phyloP scores from a whole-genome alignment of 2,329 filamentous ascomycete species.

The Fusarium sp. region DNA sequence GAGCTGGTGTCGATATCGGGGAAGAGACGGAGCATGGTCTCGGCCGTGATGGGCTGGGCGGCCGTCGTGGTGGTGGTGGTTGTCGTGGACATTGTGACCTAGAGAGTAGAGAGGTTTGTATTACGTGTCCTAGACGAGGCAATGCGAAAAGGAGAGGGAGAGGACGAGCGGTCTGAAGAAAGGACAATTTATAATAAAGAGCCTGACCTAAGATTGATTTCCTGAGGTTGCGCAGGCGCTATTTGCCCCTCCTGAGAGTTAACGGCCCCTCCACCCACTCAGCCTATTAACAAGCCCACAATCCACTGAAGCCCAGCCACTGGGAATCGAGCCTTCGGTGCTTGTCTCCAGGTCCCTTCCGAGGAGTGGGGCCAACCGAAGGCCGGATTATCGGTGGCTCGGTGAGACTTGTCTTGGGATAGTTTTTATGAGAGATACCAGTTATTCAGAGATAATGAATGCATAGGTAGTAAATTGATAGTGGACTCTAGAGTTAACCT shows the following conservation, averaged over 20 bases:
- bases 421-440: background rate
- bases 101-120: background rate
- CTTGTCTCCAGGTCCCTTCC: conserved; percentile 28
- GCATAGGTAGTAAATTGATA: no score
- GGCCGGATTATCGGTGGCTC: conserved; percentile 35
- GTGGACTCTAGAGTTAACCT: no score
- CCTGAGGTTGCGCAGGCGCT: conserved; percentile 10
- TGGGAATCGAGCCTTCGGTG: conserved; percentile 19
- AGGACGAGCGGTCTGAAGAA: conserved; percentile 36
- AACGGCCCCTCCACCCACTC: conserved; percentile 35
- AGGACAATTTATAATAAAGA: conserved; percentile 42
- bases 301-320: conserved; percentile 35
- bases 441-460: no score
- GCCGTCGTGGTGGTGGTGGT: conserved; percentile 50
- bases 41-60: conserved; percentile 78
- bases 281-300: conserved; percentile 28
- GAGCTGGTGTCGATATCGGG: conserved; percentile 81
- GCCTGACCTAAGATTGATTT: conserved; percentile 33
- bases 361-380: conserved; percentile 38
- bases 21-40: conserved; percentile 88
- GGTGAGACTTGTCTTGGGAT: conserved; percentile 44
- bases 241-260: conserved; percentile 43
- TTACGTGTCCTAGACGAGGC: background rate
- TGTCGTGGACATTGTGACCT: conserved; percentile 48
- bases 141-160: conserved; percentile 12